Evolutionary conservation across 768 basidiomycete genomes (phyloP), one percentile per base, ranked within the genome.

Genomic region (Butyriboletus loyo): DNA sequence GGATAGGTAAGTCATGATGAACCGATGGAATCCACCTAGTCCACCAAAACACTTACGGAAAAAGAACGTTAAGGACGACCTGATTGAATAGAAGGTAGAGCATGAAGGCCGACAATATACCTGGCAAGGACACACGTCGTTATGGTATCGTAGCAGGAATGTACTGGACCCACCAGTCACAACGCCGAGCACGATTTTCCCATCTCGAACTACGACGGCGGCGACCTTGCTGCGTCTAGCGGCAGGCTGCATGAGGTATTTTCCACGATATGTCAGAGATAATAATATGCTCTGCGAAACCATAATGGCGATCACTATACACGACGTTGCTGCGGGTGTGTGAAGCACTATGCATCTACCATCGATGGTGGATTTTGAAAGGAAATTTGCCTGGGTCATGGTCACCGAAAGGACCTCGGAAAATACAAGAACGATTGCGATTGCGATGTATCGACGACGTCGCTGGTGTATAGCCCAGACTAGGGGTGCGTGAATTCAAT

Each of bases 381-480:
- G 3, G 13, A 27, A 27, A 24, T 46, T 2, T 28, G 11, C 38
- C 34, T 56, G 40, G 15, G 28, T 40, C n/a, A 46, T 1, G 34
- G 46, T 22, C 14, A 36, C 19, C 22, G 11, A 10, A 1, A 49
- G 1, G 22, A 39, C n/a, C 32, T 65, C 53, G 14, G 45, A 30
- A 19, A 51, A 22, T 31, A 63, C 44, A 9, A 53, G 28, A 11
- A 47, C 7, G 10, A 35, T 4, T 40, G 57, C 54, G 17, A 14
- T 15, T 7, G 21, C 17, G 3, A 53, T 21, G 28, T 44, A 53
- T 32, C 27, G 35, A 7, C 21, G 30, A 10, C n/a, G 41, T 51
- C 21, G 34, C 24, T 19, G 63, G 22, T 56, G 55, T 9, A 64
- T 40, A 9, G 60, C 63, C 30, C 46, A 31, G 17, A 65, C 63